Conservation (phyloP, 2,329 filamentous ascomycete species). For the Fusarium chlamydosporum region DNA sequence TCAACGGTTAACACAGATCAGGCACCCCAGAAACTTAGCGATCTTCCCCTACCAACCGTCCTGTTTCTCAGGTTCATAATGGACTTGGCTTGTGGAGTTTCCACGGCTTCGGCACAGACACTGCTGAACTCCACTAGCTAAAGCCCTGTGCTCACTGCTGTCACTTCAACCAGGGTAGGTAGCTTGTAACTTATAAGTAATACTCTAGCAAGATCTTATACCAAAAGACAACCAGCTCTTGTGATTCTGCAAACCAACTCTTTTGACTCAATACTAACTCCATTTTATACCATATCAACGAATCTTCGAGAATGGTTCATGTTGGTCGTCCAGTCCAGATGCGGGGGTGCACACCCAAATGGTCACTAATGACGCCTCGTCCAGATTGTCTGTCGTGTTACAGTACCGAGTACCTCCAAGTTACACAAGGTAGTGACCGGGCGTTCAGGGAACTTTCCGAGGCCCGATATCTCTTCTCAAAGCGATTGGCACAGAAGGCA, state of each 20-base stretch:
- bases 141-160: background rate
- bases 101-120: background rate
- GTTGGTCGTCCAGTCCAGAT: background rate
- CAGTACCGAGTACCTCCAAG: background rate
- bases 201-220: too few relatives aligned
- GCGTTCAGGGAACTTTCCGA: background rate
- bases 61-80: background rate
- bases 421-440: background rate
- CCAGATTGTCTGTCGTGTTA: background rate
- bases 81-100: background rate
- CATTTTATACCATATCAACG: background rate
- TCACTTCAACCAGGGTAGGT: background rate
- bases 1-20: too few relatives aligned
- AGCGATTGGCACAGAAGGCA: too few relatives aligned
- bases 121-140: background rate
- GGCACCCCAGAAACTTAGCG: background rate
- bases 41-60: background rate
- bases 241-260: too few relatives aligned
- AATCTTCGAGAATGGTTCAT: background rate
- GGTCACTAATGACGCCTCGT: slow-evolving; percentile 8
- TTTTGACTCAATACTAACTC: too few relatives aligned
- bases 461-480: background rate
- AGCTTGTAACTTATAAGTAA: too few relatives aligned
- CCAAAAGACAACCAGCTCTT: too few relatives aligned
- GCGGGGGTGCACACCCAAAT: slow-evolving; percentile 12